phyloP scores from a whole-genome alignment of 768 basidiomycete species.

The Lactarius hatsudake region DNA sequence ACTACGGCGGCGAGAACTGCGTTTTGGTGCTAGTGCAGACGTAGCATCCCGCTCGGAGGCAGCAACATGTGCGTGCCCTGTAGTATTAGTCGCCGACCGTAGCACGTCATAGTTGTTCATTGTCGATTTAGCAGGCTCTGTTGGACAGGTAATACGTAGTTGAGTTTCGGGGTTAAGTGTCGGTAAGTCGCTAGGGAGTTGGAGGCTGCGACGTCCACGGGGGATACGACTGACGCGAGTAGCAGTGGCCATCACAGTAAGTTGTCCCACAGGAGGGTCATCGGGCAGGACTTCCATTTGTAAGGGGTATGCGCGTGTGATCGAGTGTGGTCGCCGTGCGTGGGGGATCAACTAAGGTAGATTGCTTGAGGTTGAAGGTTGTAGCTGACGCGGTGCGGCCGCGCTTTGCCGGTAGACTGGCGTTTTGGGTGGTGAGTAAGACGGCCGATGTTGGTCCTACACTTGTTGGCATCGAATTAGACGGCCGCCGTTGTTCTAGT shows the following conservation, averaged over 20 bases:
- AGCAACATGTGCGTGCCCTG: not conserved
- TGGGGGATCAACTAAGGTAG: slow-evolving; percentile 25
- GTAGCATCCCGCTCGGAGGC: not conserved
- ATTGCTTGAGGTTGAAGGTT: slow-evolving; percentile 15
- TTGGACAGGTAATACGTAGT: not conserved
- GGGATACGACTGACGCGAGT: slow-evolving; percentile 22
- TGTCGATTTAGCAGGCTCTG: not conserved
- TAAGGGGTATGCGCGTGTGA: slow-evolving; percentile 23
- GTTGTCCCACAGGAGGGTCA: slow-evolving; percentile 3
- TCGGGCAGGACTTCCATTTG: slow-evolving; percentile 1
- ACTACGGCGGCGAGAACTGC: slow-evolving; percentile 18
- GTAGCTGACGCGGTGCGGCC: slow-evolving; percentile 12
- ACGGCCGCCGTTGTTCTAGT: slow-evolving; percentile 43
- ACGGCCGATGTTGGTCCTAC: slow-evolving; percentile 41
- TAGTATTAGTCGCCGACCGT: slow-evolving; percentile 3
- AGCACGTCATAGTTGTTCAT: not conserved
- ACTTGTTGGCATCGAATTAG: slow-evolving; percentile 35
- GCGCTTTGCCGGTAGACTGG: slow-evolving; percentile 11
- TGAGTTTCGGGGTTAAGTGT: not conserved
- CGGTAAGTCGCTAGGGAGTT: not conserved
- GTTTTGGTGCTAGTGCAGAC: slow-evolving; percentile 1
- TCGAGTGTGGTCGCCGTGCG: slow-evolving; percentile 23
- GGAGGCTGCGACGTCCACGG: slow-evolving; percentile 23
- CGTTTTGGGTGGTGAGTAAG: slow-evolving; percentile 34
- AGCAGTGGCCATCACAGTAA: slow-evolving; percentile 4